Base-by-base conservation (phyloP, 164 flowering plant species). In the Liriodendron chinense region DNA sequence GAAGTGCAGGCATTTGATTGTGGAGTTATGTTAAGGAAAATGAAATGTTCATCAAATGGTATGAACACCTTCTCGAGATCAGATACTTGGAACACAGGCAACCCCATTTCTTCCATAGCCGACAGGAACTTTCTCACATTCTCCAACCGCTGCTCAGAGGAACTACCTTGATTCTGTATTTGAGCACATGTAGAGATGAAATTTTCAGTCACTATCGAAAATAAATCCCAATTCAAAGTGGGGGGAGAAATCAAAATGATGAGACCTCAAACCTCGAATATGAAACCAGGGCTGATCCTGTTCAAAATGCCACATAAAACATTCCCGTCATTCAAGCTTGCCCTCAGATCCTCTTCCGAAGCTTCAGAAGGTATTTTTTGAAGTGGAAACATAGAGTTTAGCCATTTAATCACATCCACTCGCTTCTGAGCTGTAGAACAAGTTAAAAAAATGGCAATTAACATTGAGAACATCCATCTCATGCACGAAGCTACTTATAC, bases 291-390 rank as follows among this genome's bases (percentile, higher is more conserved):
- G 77, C 80, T 79, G 68, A 90, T 78, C 83, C 76, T 87, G 76
- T 83, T 84, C 83, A 93, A 74, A 26, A 93, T 57, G 73, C 79
- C 72, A 74, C 89, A 85, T 47, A 93, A 80, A 68, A 86, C 84
- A 71, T 82, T 71, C 25, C 95, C 97, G 82, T 93, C 93, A 23
- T 76, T 65, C 81, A 93, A 85, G 77, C 78, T 78, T 12, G 78
- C 78, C 74, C 94, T 84, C 61, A 91, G 50, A 59, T 90, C 93
- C 81, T 91, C 92, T 72, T 84, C 91, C 7, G 97, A 90, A 79
- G 89, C 84, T 47, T 87, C 87, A 68, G 78, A 16, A 25, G 93
- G 88, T 65, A 91, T 76, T 71, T 72, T 79, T 70, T 86, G 74
- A 72, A 81, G 68, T 28, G 89, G 92, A 78, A 90, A 81, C 76